Evolutionary conservation across 441 rosid genomes (phyloP).

Genomic region (Aquilaria agallochum): DNA sequence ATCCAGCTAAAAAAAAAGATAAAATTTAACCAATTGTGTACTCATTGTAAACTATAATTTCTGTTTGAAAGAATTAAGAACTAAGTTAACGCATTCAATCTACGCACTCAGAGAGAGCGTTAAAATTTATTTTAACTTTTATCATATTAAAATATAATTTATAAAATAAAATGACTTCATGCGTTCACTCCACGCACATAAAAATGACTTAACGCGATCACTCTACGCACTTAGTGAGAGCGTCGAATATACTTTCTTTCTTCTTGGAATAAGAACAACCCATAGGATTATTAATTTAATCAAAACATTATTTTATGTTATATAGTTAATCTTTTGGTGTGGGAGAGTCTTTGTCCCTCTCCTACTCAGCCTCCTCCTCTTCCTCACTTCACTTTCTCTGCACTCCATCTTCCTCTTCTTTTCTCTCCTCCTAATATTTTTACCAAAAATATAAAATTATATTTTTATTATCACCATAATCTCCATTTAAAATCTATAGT

Average conservation of each 20-base stretch:
- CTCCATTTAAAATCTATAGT: constrained; percentile 13
- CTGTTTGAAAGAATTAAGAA: background rate
- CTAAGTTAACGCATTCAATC: background rate
- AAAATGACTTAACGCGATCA: background rate
- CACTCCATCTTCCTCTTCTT: constrained; percentile 31
- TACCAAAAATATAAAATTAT: constrained; percentile 12
- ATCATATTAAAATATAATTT: background rate
- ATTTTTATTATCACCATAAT: background rate
- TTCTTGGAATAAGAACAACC: background rate
- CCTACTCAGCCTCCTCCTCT: constrained; percentile 13
- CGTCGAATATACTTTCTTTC: background rate
- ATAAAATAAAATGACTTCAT: background rate
- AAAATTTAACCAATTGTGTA: no score
- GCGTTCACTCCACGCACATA: background rate
- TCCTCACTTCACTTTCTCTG: constrained; percentile 25
- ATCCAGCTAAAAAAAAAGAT: no score
- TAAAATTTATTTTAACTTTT: background rate
- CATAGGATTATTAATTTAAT: background rate
- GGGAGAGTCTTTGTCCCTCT: constrained; percentile 10
- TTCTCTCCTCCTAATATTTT: constrained; percentile 15
- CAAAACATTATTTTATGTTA: constrained; percentile 18
- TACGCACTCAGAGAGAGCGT: no score
- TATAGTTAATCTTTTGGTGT: constrained; percentile 22
- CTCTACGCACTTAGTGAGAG: constrained; percentile 3
- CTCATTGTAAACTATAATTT: no score